These are phyloP conservation scores for Picochlorum costavermella DNA, from an alignment of 139 green algal genomes.

Conservation along the genomic window DNA sequence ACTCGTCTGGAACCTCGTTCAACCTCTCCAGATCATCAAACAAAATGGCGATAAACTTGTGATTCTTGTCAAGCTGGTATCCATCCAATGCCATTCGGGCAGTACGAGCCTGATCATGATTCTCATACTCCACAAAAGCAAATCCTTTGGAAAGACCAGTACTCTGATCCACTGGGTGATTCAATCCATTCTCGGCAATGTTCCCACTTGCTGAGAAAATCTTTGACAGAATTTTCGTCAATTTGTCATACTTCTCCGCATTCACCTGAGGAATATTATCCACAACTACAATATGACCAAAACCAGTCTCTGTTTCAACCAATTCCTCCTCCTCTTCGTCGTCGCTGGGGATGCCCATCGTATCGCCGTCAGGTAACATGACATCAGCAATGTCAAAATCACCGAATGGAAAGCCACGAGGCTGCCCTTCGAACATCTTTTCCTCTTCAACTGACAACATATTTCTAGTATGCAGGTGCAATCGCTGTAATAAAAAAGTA, in stretches of 20 bases:
- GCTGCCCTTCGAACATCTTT: slow-evolving; percentile 48
- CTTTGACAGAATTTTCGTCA: slow-evolving; percentile 78
- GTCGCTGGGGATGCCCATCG: slow-evolving; percentile 80
- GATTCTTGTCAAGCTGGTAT: slow-evolving; percentile 94
- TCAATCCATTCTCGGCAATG: slow-evolving; percentile 76
- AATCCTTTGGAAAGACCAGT: slow-evolving; percentile 79
- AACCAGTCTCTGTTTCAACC: slow-evolving; percentile 79
- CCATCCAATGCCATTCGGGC: slow-evolving; percentile 38
- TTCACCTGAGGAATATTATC: slow-evolving; percentile 84
- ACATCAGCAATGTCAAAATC: slow-evolving; percentile 78
- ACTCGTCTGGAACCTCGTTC: slow-evolving; percentile 44
- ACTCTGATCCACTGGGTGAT: slow-evolving; percentile 73
- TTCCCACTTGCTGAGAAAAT: slow-evolving; percentile 78
- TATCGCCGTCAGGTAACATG: slow-evolving; percentile 77
- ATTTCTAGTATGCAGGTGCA: too few species aligned
- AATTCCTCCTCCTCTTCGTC: slow-evolving; percentile 76
- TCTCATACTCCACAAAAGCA: slow-evolving; percentile 89
- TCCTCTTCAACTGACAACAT: background rate
- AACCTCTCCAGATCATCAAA: slow-evolving; percentile 93
- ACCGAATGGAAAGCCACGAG: slow-evolving; percentile 71
- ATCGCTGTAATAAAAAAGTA: background rate
- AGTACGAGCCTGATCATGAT: slow-evolving; percentile 37
- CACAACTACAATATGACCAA: slow-evolving; percentile 89
- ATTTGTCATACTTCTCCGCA: slow-evolving; percentile 92
- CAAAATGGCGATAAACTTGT: slow-evolving; percentile 84